Percentiles rank a stretch among this genome's conserved stretches.
Evolutionary conservation across 2,329 filamentous ascomycete species (phyloP).

Genomic region (Arthrobotrys pseudoclavata): DNA sequence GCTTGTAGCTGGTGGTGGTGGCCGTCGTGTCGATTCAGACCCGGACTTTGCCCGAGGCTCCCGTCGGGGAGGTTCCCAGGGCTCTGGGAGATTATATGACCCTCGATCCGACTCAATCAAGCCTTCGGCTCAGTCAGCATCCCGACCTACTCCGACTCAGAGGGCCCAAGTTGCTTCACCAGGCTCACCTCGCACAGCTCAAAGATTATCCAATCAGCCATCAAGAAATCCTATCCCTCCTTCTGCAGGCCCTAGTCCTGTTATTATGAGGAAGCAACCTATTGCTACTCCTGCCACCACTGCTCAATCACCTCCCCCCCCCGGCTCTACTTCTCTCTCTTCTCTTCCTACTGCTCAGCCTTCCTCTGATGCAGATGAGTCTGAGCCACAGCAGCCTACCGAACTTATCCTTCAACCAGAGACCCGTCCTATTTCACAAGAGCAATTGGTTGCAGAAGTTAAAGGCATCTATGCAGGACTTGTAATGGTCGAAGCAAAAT

Average conservation of each 20-base stretch:
- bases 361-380: constrained; percentile 35
- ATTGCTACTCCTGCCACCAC: background rate
- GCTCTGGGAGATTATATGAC: constrained; percentile 20
- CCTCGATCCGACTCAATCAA: constrained; percentile 34
- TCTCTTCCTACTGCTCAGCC: constrained; percentile 3
- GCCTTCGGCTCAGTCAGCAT: background rate
- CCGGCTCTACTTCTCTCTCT: constrained; percentile 12
- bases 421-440: constrained; percentile 78
- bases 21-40: constrained; percentile 44
- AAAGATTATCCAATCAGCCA: background rate
- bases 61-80: constrained; percentile 19
- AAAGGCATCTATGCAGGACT: constrained; percentile 86
- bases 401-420: constrained; percentile 72
- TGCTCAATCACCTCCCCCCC: constrained; percentile 1
- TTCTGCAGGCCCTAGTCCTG: constrained; percentile 6
- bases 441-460: constrained; percentile 84
- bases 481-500: constrained; percentile 87
- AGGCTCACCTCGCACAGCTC: constrained; percentile 3
- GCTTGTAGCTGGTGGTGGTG: constrained; percentile 5
- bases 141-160: constrained; percentile 20
- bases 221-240: constrained; percentile 22
- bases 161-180: constrained; percentile 19
- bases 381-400: constrained; percentile 63
- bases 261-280: constrained; percentile 28
- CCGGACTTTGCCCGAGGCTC: constrained; percentile 37